Percentiles rank a stretch among this genome's conserved stretches.
phyloP scores from a whole-genome alignment of 208 protist genomes.

The Acanthamoeba sp. region DNA sequence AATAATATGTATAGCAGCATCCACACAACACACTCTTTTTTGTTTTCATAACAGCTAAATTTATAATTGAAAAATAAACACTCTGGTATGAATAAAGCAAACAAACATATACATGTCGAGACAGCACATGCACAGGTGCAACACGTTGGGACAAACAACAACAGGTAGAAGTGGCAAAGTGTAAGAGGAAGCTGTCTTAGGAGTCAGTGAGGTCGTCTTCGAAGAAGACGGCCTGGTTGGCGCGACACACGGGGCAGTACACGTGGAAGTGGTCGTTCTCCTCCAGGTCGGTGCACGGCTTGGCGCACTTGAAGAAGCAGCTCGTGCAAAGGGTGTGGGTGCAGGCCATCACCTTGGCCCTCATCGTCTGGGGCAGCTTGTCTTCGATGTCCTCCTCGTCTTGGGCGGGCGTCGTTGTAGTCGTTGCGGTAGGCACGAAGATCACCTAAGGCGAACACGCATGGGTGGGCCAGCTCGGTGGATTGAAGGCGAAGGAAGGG shows the following conservation, averaged over 20 bases:
- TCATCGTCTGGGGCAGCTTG: background rate
- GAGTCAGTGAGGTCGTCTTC: background rate
- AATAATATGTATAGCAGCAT: too few species aligned
- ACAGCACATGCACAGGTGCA: too few species aligned
- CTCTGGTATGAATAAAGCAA: too few species aligned
- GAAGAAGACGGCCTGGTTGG: background rate
- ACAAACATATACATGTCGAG: too few species aligned
- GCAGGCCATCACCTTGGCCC: background rate
- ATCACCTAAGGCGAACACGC: too few species aligned
- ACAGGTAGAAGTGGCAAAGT: too few species aligned
- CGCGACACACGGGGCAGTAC: background rate
- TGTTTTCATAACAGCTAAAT: too few species aligned
- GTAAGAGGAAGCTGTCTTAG: too few species aligned
- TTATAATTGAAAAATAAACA: too few species aligned
- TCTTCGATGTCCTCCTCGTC: background rate
- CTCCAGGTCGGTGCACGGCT: background rate
- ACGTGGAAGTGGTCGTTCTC: background rate
- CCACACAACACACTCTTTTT: too few species aligned
- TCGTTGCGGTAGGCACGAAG: background rate
- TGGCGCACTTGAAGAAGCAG: background rate
- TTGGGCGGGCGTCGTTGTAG: background rate
- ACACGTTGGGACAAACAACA: too few species aligned
- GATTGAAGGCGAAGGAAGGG: background rate
- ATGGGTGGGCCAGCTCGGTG: too few species aligned
- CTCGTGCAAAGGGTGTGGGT: background rate